These are phyloP conservation scores for Lanmaoa rubissima DNA, from an alignment of 768 basidiomycete species.

Conservation along the genomic window DNA sequence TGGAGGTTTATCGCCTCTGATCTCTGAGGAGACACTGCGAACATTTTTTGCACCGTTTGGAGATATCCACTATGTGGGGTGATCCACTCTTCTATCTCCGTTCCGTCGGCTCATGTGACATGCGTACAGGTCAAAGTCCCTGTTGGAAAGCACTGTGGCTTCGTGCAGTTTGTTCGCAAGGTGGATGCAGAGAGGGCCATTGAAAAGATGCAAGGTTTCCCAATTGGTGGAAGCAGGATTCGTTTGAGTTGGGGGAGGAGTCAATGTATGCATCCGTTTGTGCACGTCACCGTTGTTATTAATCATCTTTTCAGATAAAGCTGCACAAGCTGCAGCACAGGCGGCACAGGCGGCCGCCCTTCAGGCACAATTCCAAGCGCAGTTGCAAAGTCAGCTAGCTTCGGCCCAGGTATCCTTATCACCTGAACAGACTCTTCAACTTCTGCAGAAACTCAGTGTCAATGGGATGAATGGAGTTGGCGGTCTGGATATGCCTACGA, in stretches of 20 bases:
- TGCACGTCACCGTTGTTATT: not conserved
- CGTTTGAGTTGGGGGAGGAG: slow-evolving; percentile 91
- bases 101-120: slow-evolving; percentile 1
- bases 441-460: slow-evolving; percentile 55
- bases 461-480: slow-evolving; percentile 36
- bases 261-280: slow-evolving; percentile 56
- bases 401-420: slow-evolving; percentile 38
- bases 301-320: slow-evolving; percentile 60
- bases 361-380: slow-evolving; percentile 44
- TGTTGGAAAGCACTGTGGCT: slow-evolving; percentile 92
- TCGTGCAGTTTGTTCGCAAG: slow-evolving; percentile 92
- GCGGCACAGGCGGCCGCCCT: slow-evolving; percentile 74
- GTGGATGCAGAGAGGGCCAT: slow-evolving; percentile 90
- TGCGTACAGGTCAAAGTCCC: slow-evolving; percentile 85
- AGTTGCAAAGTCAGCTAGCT: slow-evolving; percentile 33
- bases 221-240: slow-evolving; percentile 88
- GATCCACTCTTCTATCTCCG: not conserved
- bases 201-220: slow-evolving; percentile 96
- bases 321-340: slow-evolving; percentile 86
- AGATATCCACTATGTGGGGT: slow-evolving; percentile 83
- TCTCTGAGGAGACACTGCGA: slow-evolving; percentile 87
- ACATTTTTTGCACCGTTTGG: slow-evolving; percentile 93
- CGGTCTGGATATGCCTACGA: slow-evolving; percentile 10
- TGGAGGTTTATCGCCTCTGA: slow-evolving; percentile 83
- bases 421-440: slow-evolving; percentile 60